Evolutionary conservation across 2,329 filamentous ascomycete genomes (phyloP).

Genomic region (Stemphylium lycopersici): DNA sequence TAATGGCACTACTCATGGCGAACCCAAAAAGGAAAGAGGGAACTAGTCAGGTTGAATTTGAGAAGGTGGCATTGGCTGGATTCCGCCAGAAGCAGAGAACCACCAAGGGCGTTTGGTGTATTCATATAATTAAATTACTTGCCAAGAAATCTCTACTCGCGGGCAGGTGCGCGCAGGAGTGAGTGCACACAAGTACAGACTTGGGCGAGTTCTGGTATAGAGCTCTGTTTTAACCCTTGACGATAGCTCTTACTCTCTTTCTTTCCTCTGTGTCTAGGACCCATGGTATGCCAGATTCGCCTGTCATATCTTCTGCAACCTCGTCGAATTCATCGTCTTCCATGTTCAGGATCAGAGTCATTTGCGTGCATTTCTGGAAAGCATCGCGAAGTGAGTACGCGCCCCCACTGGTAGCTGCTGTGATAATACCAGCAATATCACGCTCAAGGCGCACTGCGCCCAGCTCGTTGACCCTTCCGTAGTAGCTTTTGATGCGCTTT

Average conservation of each 20-base stretch:
- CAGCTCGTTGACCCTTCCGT: slow-evolving; percentile 78
- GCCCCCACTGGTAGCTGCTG: slow-evolving; percentile 65
- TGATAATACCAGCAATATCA: slow-evolving; percentile 78
- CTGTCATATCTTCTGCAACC: slow-evolving; percentile 57
- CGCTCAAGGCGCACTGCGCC: slow-evolving; percentile 84
- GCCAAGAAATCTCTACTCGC: slow-evolving; percentile 18
- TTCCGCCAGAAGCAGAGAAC: too few relatives aligned
- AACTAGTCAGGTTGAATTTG: not conserved
- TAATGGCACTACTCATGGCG: not conserved
- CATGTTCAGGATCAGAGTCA: slow-evolving; percentile 89
- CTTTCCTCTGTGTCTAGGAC: slow-evolving; percentile 76
- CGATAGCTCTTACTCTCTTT: slow-evolving; percentile 71
- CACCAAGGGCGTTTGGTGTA: not conserved
- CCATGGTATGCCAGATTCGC: slow-evolving; percentile 70
- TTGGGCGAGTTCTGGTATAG: too few relatives aligned
- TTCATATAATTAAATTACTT: slow-evolving; percentile 24
- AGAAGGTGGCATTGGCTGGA: too few relatives aligned
- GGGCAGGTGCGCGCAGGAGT: too few relatives aligned
- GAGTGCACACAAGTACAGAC: too few relatives aligned
- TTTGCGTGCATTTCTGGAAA: slow-evolving; percentile 78
- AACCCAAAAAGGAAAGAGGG: not conserved
- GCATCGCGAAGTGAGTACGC: slow-evolving; percentile 79
- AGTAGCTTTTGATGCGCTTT: slow-evolving; percentile 82
- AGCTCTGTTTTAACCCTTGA: slow-evolving; percentile 47
- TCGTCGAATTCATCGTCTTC: slow-evolving; percentile 96